These are phyloP conservation scores for Balakata baccata DNA, from an alignment of 345 rosid species.

Conservation along the genomic window DNA sequence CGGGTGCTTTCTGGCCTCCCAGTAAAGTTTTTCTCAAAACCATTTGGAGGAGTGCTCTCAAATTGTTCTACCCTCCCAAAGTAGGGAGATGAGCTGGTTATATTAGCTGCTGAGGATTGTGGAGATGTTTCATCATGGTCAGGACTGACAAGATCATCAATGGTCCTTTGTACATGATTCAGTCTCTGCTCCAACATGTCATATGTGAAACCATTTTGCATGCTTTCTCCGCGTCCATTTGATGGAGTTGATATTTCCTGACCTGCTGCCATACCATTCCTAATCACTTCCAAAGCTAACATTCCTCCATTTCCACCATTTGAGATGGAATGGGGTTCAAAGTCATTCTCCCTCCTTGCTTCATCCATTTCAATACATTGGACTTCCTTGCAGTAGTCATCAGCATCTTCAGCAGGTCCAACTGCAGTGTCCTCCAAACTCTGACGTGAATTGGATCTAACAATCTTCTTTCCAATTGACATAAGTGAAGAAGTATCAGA, in stretches of 20 bases:
- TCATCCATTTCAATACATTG: slow-evolving; percentile 72
- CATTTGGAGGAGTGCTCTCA: slow-evolving; percentile 65
- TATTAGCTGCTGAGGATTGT: slow-evolving; percentile 24
- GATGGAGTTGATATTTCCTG: slow-evolving; percentile 27
- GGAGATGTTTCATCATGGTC: slow-evolving; percentile 36
- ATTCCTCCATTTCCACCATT: slow-evolving; percentile 39
- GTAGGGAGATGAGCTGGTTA: slow-evolving; percentile 34
- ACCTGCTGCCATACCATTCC: slow-evolving; percentile 29
- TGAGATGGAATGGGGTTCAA: slow-evolving; percentile 28
- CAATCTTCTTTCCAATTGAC: slow-evolving; percentile 42
- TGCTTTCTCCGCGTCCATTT: slow-evolving; percentile 37
- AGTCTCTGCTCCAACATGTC: slow-evolving; percentile 50
- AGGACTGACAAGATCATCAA: slow-evolving; percentile 42
- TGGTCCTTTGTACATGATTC: slow-evolving; percentile 42
- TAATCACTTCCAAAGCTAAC: slow-evolving; percentile 26
- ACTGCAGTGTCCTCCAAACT: slow-evolving; percentile 36
- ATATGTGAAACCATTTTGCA: slow-evolving; percentile 43
- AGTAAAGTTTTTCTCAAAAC: slow-evolving; percentile 48
- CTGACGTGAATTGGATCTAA: slow-evolving; percentile 35
- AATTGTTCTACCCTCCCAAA: slow-evolving; percentile 25
- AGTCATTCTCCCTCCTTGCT: slow-evolving; percentile 30
- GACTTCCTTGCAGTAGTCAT: slow-evolving; percentile 85
- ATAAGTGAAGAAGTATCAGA: slow-evolving; percentile 41
- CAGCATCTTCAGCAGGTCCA: slow-evolving; percentile 41
- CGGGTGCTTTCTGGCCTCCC: slow-evolving; percentile 61